Conservation (phyloP, 352 stramenopile genomes). For the Globisporangium recalcitrans region DNA sequence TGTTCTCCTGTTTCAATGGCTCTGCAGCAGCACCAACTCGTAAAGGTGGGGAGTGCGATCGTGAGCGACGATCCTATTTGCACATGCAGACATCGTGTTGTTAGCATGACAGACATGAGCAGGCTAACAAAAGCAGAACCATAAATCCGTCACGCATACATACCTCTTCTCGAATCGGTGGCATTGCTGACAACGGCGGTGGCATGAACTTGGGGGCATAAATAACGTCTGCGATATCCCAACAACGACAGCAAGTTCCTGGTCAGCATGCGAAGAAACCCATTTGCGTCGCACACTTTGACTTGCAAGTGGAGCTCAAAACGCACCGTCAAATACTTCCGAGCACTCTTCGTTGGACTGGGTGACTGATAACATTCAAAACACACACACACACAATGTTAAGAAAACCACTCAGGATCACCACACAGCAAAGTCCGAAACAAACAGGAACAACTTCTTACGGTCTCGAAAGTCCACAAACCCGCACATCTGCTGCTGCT, state of each 20-base stretch:
- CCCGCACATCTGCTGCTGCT: conserved; percentile 11
- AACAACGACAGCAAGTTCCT: neutral
- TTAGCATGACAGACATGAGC: neutral
- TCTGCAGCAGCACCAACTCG: neutral
- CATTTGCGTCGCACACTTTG: neutral
- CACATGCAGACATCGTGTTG: neutral
- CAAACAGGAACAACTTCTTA: conserved; percentile 3
- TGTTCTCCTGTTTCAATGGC: conserved; percentile 4
- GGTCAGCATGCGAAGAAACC: neutral
- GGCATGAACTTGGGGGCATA: neutral
- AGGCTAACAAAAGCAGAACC: neutral
- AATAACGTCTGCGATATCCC: conserved; percentile 6
- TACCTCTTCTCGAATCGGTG: conserved; percentile 11
- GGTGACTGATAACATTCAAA: conserved; percentile 5
- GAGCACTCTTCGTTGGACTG: conserved; percentile 15
- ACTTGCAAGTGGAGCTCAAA: neutral
- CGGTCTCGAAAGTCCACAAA: conserved; percentile 20
- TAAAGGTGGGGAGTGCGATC: neutral
- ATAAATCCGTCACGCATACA: neutral
- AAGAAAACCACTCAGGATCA: neutral
- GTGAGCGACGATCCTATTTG: neutral
- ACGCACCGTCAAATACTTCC: conserved; percentile 19
- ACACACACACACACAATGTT: neutral
- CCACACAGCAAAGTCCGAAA: neutral
- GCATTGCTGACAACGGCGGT: neutral